Percentiles rank a stretch among this genome's conserved stretches.
Conservation (phyloP, 2,329 filamentous ascomycete species). For the Fusarium pseudograminearum region DNA sequence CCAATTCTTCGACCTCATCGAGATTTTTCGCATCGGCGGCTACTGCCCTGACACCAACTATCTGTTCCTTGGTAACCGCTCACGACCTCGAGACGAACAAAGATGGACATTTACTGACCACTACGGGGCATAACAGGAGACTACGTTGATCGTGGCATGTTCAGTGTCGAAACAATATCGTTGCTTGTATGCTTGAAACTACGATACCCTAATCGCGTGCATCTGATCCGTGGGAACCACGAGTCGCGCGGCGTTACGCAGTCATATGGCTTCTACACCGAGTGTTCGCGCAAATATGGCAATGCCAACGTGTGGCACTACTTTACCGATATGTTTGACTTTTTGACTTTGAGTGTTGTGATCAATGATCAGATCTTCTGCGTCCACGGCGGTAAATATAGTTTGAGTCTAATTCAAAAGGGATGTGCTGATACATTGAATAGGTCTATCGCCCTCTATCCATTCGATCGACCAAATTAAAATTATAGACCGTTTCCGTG, state of each 20-base stretch:
- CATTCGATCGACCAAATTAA: conserved; percentile 99
- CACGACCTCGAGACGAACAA: background rate
- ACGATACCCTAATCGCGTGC: conserved; percentile 94
- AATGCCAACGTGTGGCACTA: conserved; percentile 99
- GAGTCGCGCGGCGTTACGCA: conserved; percentile 98
- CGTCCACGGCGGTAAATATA: conserved; percentile 81
- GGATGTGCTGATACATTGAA: conserved; percentile 9
- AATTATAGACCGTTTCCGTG: conserved; percentile 97
- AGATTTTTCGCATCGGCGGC: conserved; percentile 98
- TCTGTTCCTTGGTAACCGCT: conserved; percentile 83
- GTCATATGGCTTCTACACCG: conserved; percentile 99
- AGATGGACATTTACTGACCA: conserved; percentile 23
- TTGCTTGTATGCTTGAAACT: conserved; percentile 97
- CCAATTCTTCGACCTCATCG: conserved; percentile 98
- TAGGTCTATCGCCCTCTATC: conserved; percentile 86
- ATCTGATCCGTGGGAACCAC: conserved; percentile 97
- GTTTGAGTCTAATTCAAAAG: background rate
- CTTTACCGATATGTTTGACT: conserved; percentile 99
- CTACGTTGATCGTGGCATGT: conserved; percentile 98
- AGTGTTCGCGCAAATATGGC: conserved; percentile 97
- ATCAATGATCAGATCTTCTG: conserved; percentile 99
- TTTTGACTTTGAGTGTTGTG: conserved; percentile 93
- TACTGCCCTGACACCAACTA: conserved; percentile 99
- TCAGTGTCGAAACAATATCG: conserved; percentile 98
- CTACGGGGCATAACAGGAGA: conserved; percentile 70